Evolutionary conservation across 192 early-diverging fungal genomes (phyloP).

Genomic region (Backusella macrospora): DNA sequence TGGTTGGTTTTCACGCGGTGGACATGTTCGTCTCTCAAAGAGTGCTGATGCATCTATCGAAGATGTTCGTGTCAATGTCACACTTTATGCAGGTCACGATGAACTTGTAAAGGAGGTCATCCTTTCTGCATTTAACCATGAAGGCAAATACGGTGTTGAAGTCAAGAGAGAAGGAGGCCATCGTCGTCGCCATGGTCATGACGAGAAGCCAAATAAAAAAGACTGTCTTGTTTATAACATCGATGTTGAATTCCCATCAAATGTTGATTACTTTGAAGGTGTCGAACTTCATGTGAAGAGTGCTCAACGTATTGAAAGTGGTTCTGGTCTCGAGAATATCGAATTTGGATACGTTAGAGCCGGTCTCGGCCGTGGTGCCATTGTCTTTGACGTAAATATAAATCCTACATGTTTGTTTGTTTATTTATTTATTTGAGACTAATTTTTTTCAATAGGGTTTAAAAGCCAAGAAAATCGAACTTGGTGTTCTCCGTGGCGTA

Average conservation of each 20-base stretch:
- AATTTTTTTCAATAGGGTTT: constrained; percentile 17
- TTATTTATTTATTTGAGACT: neutral
- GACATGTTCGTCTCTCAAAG: constrained; percentile 6
- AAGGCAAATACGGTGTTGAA: constrained; percentile 34
- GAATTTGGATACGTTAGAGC: constrained; percentile 29
- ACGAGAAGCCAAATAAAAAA: neutral
- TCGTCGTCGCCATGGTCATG: neutral
- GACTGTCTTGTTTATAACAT: constrained; percentile 28
- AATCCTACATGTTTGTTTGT: neutral
- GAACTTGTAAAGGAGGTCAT: constrained; percentile 10
- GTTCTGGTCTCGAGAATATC: constrained; percentile 14
- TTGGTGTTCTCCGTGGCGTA: constrained; percentile 24
- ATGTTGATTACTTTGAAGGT: constrained; percentile 19
- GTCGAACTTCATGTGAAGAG: constrained; percentile 18
- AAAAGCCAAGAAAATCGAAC: constrained; percentile 22
- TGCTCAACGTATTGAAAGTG: constrained; percentile 17
- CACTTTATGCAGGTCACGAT: constrained; percentile 17
- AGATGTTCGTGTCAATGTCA: constrained; percentile 29
- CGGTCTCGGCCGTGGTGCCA: constrained; percentile 35
- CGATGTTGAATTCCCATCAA: constrained; percentile 30
- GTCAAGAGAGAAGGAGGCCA: constrained; percentile 11
- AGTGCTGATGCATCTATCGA: neutral
- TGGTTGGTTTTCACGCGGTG: constrained; percentile 20
- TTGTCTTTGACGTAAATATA: constrained; percentile 22
- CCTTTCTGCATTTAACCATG: constrained; percentile 28